phyloP scores from a whole-genome alignment of 1,139 yeast species.

The Geotrichum carabidarum region DNA sequence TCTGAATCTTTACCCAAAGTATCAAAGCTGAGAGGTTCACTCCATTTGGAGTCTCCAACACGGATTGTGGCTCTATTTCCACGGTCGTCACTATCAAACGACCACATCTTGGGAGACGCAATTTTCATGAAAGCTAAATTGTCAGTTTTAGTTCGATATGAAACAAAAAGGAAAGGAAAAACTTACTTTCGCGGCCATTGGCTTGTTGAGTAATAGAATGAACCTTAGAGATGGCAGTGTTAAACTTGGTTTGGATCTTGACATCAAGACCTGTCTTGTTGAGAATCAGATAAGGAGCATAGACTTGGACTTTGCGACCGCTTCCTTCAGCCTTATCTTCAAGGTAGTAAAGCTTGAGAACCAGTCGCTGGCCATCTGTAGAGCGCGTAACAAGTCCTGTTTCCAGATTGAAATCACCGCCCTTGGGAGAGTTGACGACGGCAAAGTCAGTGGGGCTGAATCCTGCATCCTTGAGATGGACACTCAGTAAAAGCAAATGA shows the following conservation, averaged over 20 bases:
- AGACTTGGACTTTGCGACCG: constrained; percentile 49
- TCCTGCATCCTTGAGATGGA: constrained; percentile 62
- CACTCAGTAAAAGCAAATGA: constrained; percentile 64
- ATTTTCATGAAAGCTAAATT: constrained; percentile 29
- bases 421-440: constrained; percentile 54
- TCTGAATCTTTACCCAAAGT: constrained; percentile 83
- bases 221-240: constrained; percentile 40
- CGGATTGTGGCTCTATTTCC: constrained; percentile 65
- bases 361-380: constrained; percentile 59
- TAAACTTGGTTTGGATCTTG: constrained; percentile 54
- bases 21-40: constrained; percentile 75
- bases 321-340: constrained; percentile 22
- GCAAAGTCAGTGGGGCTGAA: constrained; percentile 75
- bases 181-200: constrained; percentile 14
- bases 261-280: constrained; percentile 74
- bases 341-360: constrained; percentile 62
- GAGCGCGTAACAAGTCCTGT: constrained; percentile 34
- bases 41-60: constrained; percentile 70
- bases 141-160: no score
- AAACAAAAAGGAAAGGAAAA: background rate
- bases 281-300: constrained; percentile 75
- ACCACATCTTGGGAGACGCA: constrained; percentile 72
- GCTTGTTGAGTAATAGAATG: constrained; percentile 26
- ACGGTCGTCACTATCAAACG: constrained; percentile 62
- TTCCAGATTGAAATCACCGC: constrained; percentile 52